Base-by-base conservation (phyloP, 306 rosid species). In the Glycyrrhiza uralensis region DNA sequence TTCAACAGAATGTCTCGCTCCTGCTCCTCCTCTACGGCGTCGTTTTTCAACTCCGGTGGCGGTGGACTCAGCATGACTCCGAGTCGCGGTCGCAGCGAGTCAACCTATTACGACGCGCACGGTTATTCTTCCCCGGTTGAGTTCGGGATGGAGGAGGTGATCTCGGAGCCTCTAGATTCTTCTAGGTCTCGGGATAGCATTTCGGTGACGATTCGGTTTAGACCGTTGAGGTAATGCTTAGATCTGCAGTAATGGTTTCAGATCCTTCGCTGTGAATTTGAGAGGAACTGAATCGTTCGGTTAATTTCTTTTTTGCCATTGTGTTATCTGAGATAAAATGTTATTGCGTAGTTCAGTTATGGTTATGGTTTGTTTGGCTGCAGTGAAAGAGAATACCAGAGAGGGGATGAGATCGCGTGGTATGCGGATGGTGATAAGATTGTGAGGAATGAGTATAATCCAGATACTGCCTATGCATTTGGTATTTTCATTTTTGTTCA, bases 331-430 rank as follows among this genome's bases (percentile, higher is more conserved):
- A 24, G 72, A 80, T 54, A 20, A 66, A 80, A 76, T 83, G 85
- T 73, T 85, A 75, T 66, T 68, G 66, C 35, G 29, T 24, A n/a
- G 39, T 66, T 77, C 24, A 44, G 76, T 60, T 62, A 71, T 32
- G 32, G 76, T 39, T 72, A 66, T 26, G 66, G 11, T 78, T 24
- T 26, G 63, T 82, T 52, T 79, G 77, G 32, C 71, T 85, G 84
- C 88, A 95, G 99, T 76, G 97, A 88, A 71, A 91, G 96, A 77
- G 99, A 95, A 89, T 95, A 79, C 67, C 97, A 88, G 66, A 89
- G 77, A 85, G 99, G 99, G 15, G 99, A 95, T 29, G 97, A 88
- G 80, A 81, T 91, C 64, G 89, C 96, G 39, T 94, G 99, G 99
- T 94, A 89, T 71, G 90, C 96, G 1, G 99, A 91, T 24, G 99